Conservation (phyloP, 257 asterid species). For the Solanum clarkiae region DNA sequence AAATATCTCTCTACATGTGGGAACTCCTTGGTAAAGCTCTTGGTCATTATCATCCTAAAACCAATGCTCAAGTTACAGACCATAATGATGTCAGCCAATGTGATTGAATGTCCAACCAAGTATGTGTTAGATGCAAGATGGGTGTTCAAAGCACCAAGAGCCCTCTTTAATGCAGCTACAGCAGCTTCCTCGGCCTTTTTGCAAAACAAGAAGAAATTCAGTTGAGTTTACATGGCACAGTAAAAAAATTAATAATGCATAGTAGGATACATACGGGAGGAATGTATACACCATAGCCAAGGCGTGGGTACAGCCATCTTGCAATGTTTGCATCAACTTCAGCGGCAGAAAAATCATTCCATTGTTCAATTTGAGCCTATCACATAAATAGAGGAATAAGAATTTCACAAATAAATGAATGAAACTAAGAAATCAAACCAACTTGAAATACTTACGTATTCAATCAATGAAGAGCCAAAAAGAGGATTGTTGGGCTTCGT, state of each 20-base stretch:
- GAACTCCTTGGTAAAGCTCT: conserved; percentile 78
- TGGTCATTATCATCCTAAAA: conserved; percentile 37
- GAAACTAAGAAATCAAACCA: background rate
- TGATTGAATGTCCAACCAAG: conserved; percentile 75
- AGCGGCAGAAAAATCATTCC: conserved; percentile 64
- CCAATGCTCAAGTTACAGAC: conserved; percentile 44
- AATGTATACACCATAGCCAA: conserved; percentile 28
- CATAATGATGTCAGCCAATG: conserved; percentile 75
- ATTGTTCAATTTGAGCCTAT: conserved; percentile 70
- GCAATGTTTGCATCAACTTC: conserved; percentile 35
- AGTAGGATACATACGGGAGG: conserved; percentile 40
- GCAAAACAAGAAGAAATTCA: background rate
- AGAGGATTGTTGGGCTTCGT: conserved; percentile 35
- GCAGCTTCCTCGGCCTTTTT: conserved; percentile 68
- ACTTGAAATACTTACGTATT: conserved; percentile 39
- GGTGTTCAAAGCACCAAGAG: conserved; percentile 59
- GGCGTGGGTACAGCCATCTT: conserved; percentile 55
- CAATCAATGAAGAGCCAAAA: conserved; percentile 60
- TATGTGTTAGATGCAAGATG: conserved; percentile 71
- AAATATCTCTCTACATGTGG: conserved; percentile 90
- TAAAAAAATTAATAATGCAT: background rate
- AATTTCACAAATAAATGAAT: background rate
- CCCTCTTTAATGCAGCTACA: conserved; percentile 54
- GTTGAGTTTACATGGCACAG: background rate
- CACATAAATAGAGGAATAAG: background rate